These are phyloP conservation scores for Solanum boliviense DNA, from an alignment of 257 asterid species.

Conservation along the genomic window DNA sequence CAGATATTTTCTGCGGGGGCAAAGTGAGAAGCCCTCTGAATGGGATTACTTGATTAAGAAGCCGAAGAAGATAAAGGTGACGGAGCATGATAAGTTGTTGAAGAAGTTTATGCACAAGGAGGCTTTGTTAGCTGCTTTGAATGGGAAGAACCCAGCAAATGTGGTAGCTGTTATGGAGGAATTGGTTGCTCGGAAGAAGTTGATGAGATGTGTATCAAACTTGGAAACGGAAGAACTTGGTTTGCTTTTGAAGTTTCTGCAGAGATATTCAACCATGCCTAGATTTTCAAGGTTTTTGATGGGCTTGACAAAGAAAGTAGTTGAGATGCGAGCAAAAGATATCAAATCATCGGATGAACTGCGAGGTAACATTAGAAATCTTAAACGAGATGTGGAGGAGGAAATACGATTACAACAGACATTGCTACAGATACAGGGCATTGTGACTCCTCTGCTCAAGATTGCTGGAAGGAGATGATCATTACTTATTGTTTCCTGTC, in stretches of 20 bases:
- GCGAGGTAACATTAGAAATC: slow-evolving; percentile 46
- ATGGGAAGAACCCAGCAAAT: slow-evolving; percentile 45
- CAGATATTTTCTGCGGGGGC: slow-evolving; percentile 83
- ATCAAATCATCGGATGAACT: slow-evolving; percentile 38
- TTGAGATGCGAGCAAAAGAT: slow-evolving; percentile 66
- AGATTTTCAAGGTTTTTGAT: slow-evolving; percentile 54
- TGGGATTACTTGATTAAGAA: slow-evolving; percentile 57
- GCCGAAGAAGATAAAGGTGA: slow-evolving; percentile 61
- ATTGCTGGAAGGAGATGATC: slow-evolving; percentile 62
- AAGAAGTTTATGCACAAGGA: slow-evolving; percentile 82
- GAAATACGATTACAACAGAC: slow-evolving; percentile 69
- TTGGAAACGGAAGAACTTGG: slow-evolving; percentile 63
- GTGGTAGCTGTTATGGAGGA: slow-evolving; percentile 93
- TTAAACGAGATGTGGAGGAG: slow-evolving; percentile 76
- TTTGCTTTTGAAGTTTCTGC: slow-evolving; percentile 54
- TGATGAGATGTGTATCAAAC: slow-evolving; percentile 54
- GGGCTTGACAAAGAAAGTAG: slow-evolving; percentile 47
- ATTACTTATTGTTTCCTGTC: not conserved
- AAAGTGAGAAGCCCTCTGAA: slow-evolving; percentile 56
- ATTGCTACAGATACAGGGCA: slow-evolving; percentile 77
- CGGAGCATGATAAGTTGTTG: slow-evolving; percentile 64
- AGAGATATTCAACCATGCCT: slow-evolving; percentile 60
- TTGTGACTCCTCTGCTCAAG: slow-evolving; percentile 65
- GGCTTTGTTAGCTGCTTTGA: slow-evolving; percentile 60
- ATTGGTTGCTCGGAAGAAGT: slow-evolving; percentile 68